Evolutionary conservation across 352 stramenopile species (phyloP).

Genomic region (Globisporangium megalacanthum): DNA sequence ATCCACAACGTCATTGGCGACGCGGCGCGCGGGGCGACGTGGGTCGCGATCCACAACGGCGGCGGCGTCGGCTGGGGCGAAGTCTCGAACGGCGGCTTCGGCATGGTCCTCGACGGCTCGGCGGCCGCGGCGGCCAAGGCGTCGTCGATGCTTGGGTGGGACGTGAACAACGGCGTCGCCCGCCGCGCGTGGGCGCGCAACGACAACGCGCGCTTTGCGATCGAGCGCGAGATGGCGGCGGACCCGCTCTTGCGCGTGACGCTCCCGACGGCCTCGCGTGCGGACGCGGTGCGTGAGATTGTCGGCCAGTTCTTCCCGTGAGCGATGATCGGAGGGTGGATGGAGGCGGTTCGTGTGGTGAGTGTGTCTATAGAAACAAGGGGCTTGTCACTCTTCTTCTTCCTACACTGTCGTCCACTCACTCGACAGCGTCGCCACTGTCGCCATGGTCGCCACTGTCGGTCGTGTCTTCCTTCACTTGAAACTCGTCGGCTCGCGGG

Average conservation of each 20-base stretch:
- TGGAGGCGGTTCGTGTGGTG: not conserved
- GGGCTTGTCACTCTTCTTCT: no score
- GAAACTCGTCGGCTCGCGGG: slow-evolving; percentile 12
- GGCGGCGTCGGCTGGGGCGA: slow-evolving; percentile 87
- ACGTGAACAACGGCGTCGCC: slow-evolving; percentile 87
- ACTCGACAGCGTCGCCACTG: not conserved
- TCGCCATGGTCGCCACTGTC: not conserved
- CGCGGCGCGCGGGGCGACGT: slow-evolving; percentile 77
- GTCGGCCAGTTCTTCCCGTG: slow-evolving; percentile 35
- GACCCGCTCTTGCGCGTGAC: slow-evolving; percentile 67
- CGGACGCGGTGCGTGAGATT: slow-evolving; percentile 35
- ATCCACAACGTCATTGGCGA: slow-evolving; percentile 89
- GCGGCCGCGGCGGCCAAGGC: slow-evolving; percentile 57
- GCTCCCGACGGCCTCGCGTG: slow-evolving; percentile 38
- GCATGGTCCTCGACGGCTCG: slow-evolving; percentile 82
- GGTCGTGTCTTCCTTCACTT: slow-evolving; percentile 8
- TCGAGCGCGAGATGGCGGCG: slow-evolving; percentile 76
- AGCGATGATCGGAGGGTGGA: not conserved
- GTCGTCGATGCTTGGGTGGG: slow-evolving; percentile 77
- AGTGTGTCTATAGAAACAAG: not conserved
- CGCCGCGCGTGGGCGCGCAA: slow-evolving; percentile 81
- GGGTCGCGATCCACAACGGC: slow-evolving; percentile 87
- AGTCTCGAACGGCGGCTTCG: slow-evolving; percentile 87
- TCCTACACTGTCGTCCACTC: not conserved
- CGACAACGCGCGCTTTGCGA: slow-evolving; percentile 78